Evolutionary conservation across 805 yeast genomes (phyloP).

Genomic region (Starmerella vaccinii): DNA sequence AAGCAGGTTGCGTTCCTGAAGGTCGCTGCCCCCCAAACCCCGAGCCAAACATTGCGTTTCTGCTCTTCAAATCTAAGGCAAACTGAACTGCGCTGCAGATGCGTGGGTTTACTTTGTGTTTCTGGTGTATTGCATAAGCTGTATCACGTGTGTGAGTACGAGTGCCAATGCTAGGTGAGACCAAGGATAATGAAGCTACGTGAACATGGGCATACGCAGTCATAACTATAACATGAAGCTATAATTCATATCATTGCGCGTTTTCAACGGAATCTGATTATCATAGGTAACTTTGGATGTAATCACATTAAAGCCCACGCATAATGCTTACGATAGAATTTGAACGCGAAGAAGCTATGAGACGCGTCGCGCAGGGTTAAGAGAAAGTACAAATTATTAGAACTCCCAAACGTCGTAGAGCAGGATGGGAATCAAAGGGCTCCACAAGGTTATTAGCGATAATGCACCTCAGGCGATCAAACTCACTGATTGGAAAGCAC

Average conservation of each 20-base stretch:
- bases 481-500: constrained; percentile 68
- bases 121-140: background rate
- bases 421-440: constrained; percentile 39
- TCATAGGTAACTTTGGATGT: too few relatives aligned
- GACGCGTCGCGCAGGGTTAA: background rate
- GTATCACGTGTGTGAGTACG: background rate
- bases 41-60: constrained; percentile 10
- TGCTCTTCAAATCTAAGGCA: background rate
- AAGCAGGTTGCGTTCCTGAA: constrained; percentile 6
- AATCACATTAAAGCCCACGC: background rate
- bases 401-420: background rate
- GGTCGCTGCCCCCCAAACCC: constrained; percentile 22
- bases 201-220: too few relatives aligned
- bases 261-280: too few relatives aligned
- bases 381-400: too few relatives aligned
- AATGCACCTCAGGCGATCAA: constrained; percentile 77
- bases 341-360: too few relatives aligned
- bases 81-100: background rate
- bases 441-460: constrained; percentile 77
- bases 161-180: too few relatives aligned
- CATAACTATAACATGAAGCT: too few relatives aligned
- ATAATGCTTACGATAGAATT: background rate
- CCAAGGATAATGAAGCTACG: too few relatives aligned
- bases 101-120: background rate
- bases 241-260: too few relatives aligned